Base-by-base conservation (phyloP, 1,284 basidiomycete species). In the Fomitopsis pinicola region DNA sequence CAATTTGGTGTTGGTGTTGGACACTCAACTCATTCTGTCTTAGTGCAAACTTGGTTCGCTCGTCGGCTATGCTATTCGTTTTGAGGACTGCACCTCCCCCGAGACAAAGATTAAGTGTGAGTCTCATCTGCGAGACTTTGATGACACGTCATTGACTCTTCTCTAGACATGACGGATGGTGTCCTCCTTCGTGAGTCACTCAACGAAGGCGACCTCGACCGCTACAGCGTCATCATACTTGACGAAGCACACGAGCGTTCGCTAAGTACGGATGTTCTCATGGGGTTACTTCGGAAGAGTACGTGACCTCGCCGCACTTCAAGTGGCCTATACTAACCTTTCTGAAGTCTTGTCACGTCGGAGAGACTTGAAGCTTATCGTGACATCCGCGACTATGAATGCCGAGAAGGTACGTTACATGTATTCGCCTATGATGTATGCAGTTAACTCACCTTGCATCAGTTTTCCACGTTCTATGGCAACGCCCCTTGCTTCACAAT, bases 351-450 rank as follows among this genome's bases (percentile, higher is more conserved):
- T 99, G 44, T 94, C 94, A 1, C 84, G 97, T 7, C 80, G 97
- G 64, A 81, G 95, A 63, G 97, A 99, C 73, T 77, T 98, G 53
- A 98, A 96, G 75, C 85, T 99, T 46, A 97, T 99, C 66, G 96
- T 99, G 38, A 98, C 97, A 1, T 98, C 97, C 2, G 97, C 97
- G 3, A 99, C 97, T 1, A 98, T 99, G 97, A 98, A 99, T 71
- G 92, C 97, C 0, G 95, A 97, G 60, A 98, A 98, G 85, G 94
- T 91, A 60, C 57, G 73, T 48, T 36, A 5, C 1, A 30, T 5
- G 19, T 10, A n/a, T 9, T 33, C 6, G 22, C 30, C n/a, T 5
- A 19, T n/a, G 17, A 5, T 45, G 14, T 0, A 22, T 33, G 17
- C 54, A 55, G 14, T 59, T 22, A 44, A 57, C 60, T 59, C 10